phyloP scores from a whole-genome alignment of 768 basidiomycete species.

The Infundibulicybe gibba region DNA sequence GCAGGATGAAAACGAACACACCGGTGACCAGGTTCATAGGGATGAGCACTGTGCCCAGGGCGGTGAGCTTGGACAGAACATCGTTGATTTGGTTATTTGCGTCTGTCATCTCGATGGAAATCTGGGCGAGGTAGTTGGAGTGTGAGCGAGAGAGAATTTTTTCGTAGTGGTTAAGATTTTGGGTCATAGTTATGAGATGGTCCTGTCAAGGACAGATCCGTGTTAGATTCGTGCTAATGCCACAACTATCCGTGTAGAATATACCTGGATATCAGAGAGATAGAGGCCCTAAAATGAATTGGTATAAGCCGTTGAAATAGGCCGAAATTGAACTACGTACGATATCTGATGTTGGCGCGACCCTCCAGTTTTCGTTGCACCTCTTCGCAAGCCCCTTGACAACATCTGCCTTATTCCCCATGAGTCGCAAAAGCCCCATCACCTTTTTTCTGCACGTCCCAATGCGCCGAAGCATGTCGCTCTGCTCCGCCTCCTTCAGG shows the following conservation, averaged over 20 bases:
- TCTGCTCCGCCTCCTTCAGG: slow-evolving; percentile 92
- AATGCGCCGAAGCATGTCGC: slow-evolving; percentile 95
- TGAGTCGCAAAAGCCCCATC: slow-evolving; percentile 92
- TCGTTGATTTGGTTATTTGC: slow-evolving; percentile 99
- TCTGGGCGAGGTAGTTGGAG: slow-evolving; percentile 98
- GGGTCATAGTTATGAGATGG: slow-evolving; percentile 99
- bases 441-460: slow-evolving; percentile 99
- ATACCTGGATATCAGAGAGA: slow-evolving; percentile 88
- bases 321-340: slow-evolving; percentile 36
- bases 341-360: slow-evolving; percentile 97
- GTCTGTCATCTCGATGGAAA: slow-evolving; percentile 99
- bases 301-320: neutral
- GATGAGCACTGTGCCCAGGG: slow-evolving; percentile 94
- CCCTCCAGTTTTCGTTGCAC: slow-evolving; percentile 98
- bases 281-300: slow-evolving; percentile 69
- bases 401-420: slow-evolving; percentile 99
- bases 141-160: slow-evolving; percentile 98
- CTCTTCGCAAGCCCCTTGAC: slow-evolving; percentile 98
- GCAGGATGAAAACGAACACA: slow-evolving; percentile 18
- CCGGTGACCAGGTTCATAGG: slow-evolving; percentile 97
- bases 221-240: neutral
- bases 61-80: slow-evolving; percentile 94
- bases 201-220: slow-evolving; percentile 42
- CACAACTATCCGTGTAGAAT: neutral
- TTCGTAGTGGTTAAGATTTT: slow-evolving; percentile 99